phyloP scores from a whole-genome alignment of 2,329 filamentous ascomycete genomes.

The Xylaria digitata region DNA sequence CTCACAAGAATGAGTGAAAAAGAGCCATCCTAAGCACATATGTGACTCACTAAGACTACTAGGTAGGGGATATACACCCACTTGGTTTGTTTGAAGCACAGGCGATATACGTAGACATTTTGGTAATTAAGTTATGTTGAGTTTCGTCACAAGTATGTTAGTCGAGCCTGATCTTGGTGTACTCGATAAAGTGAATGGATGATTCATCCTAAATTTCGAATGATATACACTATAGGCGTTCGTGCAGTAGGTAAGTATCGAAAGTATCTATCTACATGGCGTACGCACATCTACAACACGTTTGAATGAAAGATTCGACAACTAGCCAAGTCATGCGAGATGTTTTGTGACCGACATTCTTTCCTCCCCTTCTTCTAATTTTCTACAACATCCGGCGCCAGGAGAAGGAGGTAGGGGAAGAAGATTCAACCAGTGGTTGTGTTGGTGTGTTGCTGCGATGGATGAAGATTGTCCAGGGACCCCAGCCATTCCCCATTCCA shows the following conservation, averaged over 20 bases:
- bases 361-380: not conserved
- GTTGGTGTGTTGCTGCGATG: constrained; percentile 10
- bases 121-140: too few relatives aligned
- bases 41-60: not conserved
- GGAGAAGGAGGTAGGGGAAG: not conserved
- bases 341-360: not conserved
- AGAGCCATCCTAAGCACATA: not conserved
- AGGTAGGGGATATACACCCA: not conserved
- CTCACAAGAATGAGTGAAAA: constrained; percentile 6
- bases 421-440: not conserved
- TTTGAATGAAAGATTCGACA: too few relatives aligned
- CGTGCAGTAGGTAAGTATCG: too few relatives aligned
- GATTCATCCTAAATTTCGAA: too few relatives aligned
- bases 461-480: not conserved
- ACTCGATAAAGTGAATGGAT: too few relatives aligned
- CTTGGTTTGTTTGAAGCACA: not conserved
- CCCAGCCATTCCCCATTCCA: too few relatives aligned
- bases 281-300: not conserved
- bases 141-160: too few relatives aligned
- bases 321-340: not conserved
- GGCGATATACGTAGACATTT: not conserved
- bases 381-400: too few relatives aligned
- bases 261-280: too few relatives aligned
- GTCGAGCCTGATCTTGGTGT: too few relatives aligned
- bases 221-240: too few relatives aligned